Evolutionary conservation across 2,329 filamentous ascomycete species (phyloP).

Genomic region (Bipolaris bicolor): DNA sequence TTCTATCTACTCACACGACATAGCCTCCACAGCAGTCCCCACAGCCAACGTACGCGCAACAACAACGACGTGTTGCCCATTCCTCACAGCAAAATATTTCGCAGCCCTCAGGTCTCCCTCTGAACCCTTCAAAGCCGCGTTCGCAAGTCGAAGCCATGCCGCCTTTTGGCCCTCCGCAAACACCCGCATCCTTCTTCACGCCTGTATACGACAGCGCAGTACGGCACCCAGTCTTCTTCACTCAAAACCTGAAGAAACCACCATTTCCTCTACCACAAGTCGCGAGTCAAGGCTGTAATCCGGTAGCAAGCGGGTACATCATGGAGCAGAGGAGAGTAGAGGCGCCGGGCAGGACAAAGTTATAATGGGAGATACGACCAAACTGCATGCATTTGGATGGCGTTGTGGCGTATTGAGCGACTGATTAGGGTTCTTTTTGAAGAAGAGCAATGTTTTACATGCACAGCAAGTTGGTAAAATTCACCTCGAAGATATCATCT

Average conservation of each 20-base stretch:
- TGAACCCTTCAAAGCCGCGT: constrained; percentile 34
- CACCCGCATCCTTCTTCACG: constrained; percentile 22
- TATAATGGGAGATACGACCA: constrained; percentile 23
- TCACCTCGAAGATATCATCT: neutral
- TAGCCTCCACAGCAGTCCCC: constrained; percentile 33
- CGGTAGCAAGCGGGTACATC: constrained; percentile 54
- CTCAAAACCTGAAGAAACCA: constrained; percentile 64
- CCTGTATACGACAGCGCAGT: constrained; percentile 62
- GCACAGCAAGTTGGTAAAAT: neutral
- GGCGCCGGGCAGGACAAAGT: constrained; percentile 33
- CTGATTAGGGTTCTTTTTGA: neutral
- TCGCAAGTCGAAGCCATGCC: constrained; percentile 60
- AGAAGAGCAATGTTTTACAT: neutral
- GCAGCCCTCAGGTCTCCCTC: neutral
- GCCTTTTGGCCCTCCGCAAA: constrained; percentile 32
- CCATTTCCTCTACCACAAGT: constrained; percentile 53
- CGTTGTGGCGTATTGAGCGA: neutral
- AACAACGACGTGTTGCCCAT: constrained; percentile 36
- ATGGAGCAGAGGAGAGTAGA: constrained; percentile 33
- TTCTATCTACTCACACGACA: constrained; percentile 12
- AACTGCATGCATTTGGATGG: constrained; percentile 4
- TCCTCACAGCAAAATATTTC: constrained; percentile 14
- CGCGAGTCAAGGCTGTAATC: constrained; percentile 48
- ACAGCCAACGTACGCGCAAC: constrained; percentile 29
- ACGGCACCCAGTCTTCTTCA: constrained; percentile 79